phyloP scores from a whole-genome alignment of 2,329 filamentous ascomycete species.

The Colletotrichum acutatum region DNA sequence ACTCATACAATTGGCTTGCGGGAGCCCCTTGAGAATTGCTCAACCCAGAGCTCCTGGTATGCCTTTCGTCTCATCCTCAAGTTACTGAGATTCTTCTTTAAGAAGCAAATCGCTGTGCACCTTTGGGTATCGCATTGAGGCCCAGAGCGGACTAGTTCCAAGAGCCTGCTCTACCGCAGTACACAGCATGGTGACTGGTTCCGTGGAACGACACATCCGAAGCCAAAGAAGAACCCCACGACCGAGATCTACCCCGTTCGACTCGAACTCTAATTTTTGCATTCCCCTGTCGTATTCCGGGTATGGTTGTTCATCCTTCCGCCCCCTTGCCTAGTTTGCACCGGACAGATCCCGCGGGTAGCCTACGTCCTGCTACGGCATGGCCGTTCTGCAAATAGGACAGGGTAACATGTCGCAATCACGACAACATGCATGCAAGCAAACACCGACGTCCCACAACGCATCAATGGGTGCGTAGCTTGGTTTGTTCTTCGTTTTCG shows the following conservation, averaged over 20 bases:
- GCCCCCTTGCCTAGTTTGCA: constrained; percentile 17
- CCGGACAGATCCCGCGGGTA: neutral
- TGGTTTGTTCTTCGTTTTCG: neutral
- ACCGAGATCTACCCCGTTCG: constrained; percentile 10
- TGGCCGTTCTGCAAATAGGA: constrained; percentile 16
- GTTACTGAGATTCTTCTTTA: neutral
- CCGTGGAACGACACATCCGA: neutral
- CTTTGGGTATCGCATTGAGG: neutral
- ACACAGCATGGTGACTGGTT: neutral
- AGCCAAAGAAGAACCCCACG: constrained; percentile 1
- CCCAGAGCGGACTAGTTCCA: neutral
- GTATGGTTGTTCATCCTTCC: constrained; percentile 24
- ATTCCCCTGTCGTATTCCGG: constrained; percentile 13
- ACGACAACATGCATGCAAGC: neutral
- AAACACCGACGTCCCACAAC: neutral
- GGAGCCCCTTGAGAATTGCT: neutral
- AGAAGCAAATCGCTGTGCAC: neutral
- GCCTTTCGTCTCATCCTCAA: too few species aligned
- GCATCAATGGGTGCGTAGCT: neutral
- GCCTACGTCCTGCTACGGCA: neutral
- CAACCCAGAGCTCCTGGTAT: neutral
- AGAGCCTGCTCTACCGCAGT: neutral
- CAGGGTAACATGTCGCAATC: neutral
- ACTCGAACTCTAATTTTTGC: constrained; percentile 9
- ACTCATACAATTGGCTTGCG: neutral